Percentiles rank a stretch among this genome's conserved stretches.
Evolutionary conservation across 2,329 filamentous ascomycete genomes (phyloP).

Genomic region (Sarocladium brachiariae): DNA sequence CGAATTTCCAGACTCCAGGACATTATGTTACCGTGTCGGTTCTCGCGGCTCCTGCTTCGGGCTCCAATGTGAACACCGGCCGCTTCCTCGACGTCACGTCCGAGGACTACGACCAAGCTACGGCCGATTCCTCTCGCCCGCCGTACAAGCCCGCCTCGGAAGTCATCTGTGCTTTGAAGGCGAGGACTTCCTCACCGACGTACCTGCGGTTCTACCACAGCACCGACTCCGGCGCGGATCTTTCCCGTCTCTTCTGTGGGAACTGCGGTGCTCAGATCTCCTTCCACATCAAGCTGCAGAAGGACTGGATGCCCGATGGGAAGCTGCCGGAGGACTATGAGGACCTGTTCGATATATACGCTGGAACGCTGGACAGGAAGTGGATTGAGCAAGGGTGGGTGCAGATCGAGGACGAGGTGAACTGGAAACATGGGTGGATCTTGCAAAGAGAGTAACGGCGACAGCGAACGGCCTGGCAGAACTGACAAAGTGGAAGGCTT

Average conservation of each 20-base stretch:
- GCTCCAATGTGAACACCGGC: conserved; percentile 12
- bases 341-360: conserved; percentile 16
- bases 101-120: conserved; percentile 13
- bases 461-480: conserved; percentile 14
- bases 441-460: conserved; percentile 17
- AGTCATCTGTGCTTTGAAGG: conserved; percentile 12
- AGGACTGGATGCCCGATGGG: conserved; percentile 13
- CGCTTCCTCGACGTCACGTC: conserved; percentile 15
- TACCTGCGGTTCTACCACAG: conserved; percentile 22
- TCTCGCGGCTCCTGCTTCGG: conserved; percentile 7
- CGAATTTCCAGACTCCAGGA: conserved; percentile 13
- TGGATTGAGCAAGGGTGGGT: conserved; percentile 18
- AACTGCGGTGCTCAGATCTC: conserved; percentile 18
- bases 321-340: conserved; percentile 14
- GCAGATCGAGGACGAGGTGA: conserved; percentile 12
- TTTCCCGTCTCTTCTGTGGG: conserved; percentile 20
- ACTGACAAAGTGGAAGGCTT: conserved; percentile 13
- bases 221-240: conserved; percentile 10
- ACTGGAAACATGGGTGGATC: conserved; percentile 14
- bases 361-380: conserved; percentile 17
- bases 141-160: conserved; percentile 16
- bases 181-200: conserved; percentile 9
- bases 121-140: conserved; percentile 14
- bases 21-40: conserved; percentile 18
- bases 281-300: conserved; percentile 15